Evolutionary conservation across 2,329 filamentous ascomycete genomes (phyloP).

Genomic region (Monascus ruber): DNA sequence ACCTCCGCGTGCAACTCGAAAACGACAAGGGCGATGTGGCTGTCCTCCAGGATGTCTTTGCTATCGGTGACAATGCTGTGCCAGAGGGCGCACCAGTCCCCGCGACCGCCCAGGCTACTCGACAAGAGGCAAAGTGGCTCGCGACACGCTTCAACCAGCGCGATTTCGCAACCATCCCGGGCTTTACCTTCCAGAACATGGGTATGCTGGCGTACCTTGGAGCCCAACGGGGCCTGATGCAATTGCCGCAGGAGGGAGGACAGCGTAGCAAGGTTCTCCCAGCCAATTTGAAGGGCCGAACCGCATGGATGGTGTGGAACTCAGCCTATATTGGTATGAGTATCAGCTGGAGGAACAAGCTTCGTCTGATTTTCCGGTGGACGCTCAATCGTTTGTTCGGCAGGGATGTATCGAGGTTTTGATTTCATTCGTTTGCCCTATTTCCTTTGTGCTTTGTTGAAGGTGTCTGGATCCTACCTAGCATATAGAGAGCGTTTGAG

Average conservation of each 20-base stretch:
- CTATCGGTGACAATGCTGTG: conserved; percentile 47
- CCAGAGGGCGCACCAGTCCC: conserved; percentile 41
- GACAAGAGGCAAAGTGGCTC: conserved; percentile 49
- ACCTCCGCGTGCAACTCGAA: conserved; percentile 44
- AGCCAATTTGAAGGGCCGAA: conserved; percentile 26
- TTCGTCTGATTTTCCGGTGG: conserved; percentile 32
- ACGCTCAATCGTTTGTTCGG: conserved; percentile 31
- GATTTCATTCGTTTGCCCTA: neutral
- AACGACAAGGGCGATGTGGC: conserved; percentile 24
- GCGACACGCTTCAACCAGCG: conserved; percentile 42
- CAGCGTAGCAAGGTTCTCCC: conserved; percentile 19
- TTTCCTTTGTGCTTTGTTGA: neutral
- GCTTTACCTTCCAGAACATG: conserved; percentile 46
- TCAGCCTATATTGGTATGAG: conserved; percentile 36
- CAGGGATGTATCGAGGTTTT: conserved; percentile 4
- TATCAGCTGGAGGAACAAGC: conserved; percentile 36
- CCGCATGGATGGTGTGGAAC: conserved; percentile 34
- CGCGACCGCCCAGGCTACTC: conserved; percentile 48
- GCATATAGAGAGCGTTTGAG: no score
- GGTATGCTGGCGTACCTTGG: conserved; percentile 51
- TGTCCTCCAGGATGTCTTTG: conserved; percentile 42
- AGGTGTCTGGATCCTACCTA: no score
- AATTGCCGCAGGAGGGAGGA: conserved; percentile 27
- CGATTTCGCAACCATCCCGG: conserved; percentile 21
- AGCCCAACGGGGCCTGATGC: conserved; percentile 46